A percentile compares a stretch with the other conserved stretches of the same genome.
These are phyloP conservation scores for Lentinula aciculospora DNA, from an alignment of 768 basidiomycete genomes.

Conservation along the genomic window DNA sequence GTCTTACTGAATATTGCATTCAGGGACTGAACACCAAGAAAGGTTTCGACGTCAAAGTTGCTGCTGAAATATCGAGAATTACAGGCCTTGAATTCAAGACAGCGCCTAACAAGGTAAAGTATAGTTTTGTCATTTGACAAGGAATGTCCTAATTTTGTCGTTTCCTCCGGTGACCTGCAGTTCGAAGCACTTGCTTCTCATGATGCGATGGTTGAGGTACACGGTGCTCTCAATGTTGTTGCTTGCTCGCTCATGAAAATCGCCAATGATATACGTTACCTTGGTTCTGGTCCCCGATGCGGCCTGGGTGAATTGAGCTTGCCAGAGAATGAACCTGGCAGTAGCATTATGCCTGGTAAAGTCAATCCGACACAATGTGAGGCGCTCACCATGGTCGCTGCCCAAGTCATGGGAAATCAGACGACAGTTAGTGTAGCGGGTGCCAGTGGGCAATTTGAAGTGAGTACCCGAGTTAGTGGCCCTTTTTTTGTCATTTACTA, in stretches of 20 bases:
- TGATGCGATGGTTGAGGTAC: slow-evolving; percentile 95
- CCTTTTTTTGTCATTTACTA: slow-evolving; percentile 4
- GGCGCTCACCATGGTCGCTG: slow-evolving; percentile 97
- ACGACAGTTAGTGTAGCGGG: slow-evolving; percentile 89
- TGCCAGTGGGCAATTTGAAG: slow-evolving; percentile 96
- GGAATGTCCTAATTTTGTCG: neutral
- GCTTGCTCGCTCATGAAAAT: slow-evolving; percentile 99
- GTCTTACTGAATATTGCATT: neutral
- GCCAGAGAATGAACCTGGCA: slow-evolving; percentile 98
- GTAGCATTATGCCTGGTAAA: slow-evolving; percentile 99
- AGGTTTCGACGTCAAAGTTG: slow-evolving; percentile 95
- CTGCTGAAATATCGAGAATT: slow-evolving; percentile 84
- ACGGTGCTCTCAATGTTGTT: slow-evolving; percentile 92
- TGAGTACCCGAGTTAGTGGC: slow-evolving; percentile 23
- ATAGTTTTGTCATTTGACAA: neutral
- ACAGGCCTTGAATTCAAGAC: slow-evolving; percentile 92
- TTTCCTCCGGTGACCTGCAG: slow-evolving; percentile 28
- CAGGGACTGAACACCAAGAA: slow-evolving; percentile 95
- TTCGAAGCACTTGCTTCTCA: slow-evolving; percentile 98
- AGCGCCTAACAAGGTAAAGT: slow-evolving; percentile 89
- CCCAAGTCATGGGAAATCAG: slow-evolving; percentile 98
- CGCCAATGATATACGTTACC: slow-evolving; percentile 97
- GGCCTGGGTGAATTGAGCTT: slow-evolving; percentile 92
- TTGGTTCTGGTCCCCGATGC: slow-evolving; percentile 96
- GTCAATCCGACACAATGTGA: slow-evolving; percentile 99